Conservation (phyloP, 2,329 filamentous ascomycete genomes). For the Colletotrichum sidae region DNA sequence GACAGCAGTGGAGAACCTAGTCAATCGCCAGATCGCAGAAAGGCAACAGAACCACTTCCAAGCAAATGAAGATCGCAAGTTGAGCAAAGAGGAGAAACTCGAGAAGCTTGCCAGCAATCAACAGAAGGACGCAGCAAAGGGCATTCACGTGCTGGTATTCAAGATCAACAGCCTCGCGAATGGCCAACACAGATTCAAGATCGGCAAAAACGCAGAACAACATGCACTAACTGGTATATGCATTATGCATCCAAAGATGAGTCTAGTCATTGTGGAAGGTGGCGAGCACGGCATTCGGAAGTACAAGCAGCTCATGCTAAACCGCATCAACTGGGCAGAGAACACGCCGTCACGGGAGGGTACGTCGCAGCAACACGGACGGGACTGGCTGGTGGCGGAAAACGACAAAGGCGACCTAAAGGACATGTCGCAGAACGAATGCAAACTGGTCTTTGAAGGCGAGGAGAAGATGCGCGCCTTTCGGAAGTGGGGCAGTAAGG, state of each 20-base stretch:
- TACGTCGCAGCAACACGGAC: slow-evolving; percentile 71
- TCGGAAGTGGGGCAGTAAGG: slow-evolving; percentile 86
- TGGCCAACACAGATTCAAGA: slow-evolving; percentile 92
- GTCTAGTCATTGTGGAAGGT: slow-evolving; percentile 91
- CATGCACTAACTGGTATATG: slow-evolving; percentile 88
- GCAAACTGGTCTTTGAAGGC: slow-evolving; percentile 89
- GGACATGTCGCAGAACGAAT: slow-evolving; percentile 85
- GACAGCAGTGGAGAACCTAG: slow-evolving; percentile 93
- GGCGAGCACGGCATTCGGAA: slow-evolving; percentile 84
- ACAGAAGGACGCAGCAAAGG: slow-evolving; percentile 87
- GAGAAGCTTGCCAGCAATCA: slow-evolving; percentile 88
- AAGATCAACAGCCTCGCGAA: slow-evolving; percentile 91
- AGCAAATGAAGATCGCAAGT: slow-evolving; percentile 84
- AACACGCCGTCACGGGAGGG: slow-evolving; percentile 77
- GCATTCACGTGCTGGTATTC: slow-evolving; percentile 88
- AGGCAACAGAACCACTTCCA: slow-evolving; percentile 82
- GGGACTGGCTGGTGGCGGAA: slow-evolving; percentile 83
- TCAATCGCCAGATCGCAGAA: slow-evolving; percentile 92
- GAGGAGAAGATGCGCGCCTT: slow-evolving; percentile 85
- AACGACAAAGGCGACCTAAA: slow-evolving; percentile 83
- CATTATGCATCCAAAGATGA: slow-evolving; percentile 90
- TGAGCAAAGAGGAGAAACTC: slow-evolving; percentile 87
- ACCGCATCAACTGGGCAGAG: slow-evolving; percentile 95
- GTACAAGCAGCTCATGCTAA: slow-evolving; percentile 93
- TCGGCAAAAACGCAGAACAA: slow-evolving; percentile 92